A percentile compares a stretch with the other conserved stretches of the same genome.
Conservation (phyloP, 805 yeast genomes). For the Candida morakotiae region DNA sequence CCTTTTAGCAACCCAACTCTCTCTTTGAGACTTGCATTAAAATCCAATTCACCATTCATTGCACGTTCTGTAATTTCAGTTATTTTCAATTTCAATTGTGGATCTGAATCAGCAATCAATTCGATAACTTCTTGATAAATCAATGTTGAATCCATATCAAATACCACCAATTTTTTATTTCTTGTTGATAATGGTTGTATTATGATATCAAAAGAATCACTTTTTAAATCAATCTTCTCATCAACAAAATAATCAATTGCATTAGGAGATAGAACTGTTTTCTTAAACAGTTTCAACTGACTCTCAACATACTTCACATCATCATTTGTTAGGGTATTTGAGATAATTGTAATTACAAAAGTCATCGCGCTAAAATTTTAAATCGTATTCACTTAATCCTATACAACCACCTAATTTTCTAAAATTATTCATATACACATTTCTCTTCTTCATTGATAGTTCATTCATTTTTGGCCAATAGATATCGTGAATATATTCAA, state of each 20-base stretch:
- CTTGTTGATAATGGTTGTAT: constrained; percentile 24
- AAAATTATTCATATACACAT: constrained; percentile 31
- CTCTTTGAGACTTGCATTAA: constrained; percentile 69
- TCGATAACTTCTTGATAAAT: constrained; percentile 97
- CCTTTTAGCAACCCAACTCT: constrained; percentile 84
- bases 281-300: neutral
- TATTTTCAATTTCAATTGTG: constrained; percentile 84
- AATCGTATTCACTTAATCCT: constrained; percentile 55
- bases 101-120: constrained; percentile 80
- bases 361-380: constrained; percentile 22
- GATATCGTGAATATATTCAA: constrained; percentile 47
- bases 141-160: constrained; percentile 97
- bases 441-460: constrained; percentile 36
- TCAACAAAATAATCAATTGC: constrained; percentile 19
- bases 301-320: neutral
- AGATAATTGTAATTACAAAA: constrained; percentile 1
- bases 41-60: constrained; percentile 96
- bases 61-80: constrained; percentile 88
- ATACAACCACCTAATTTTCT: constrained; percentile 42
- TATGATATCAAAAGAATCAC: constrained; percentile 14
- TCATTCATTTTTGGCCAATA: constrained; percentile 51
- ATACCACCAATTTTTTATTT: constrained; percentile 63
- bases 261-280: constrained; percentile 14
- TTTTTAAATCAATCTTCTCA: neutral
- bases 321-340: neutral